Conservation (phyloP, 306 rosid genomes). For the Glycine latifolia region DNA sequence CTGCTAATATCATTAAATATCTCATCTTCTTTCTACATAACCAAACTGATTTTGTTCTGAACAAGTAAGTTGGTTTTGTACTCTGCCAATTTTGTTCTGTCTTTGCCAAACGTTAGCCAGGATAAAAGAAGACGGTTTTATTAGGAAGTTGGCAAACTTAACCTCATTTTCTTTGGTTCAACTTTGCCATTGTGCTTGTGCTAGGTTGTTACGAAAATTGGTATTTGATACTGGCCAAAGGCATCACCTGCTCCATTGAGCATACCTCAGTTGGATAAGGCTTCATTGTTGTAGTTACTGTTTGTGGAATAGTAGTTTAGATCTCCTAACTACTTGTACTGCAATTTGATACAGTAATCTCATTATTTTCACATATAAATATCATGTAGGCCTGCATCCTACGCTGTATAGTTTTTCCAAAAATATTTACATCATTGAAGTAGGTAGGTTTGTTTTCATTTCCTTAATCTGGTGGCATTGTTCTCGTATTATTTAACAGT, state of each 20-base stretch:
- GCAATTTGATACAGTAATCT: background rate
- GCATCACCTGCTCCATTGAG: background rate
- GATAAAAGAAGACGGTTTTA: slow-evolving; percentile 12
- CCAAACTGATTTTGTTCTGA: slow-evolving; percentile 20
- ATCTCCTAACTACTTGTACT: slow-evolving; percentile 1
- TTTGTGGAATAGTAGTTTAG: slow-evolving; percentile 5
- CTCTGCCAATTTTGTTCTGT: background rate
- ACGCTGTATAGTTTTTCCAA: background rate
- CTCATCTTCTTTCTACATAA: background rate
- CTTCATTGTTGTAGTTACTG: background rate
- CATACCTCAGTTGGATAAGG: background rate
- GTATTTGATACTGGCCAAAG: background rate
- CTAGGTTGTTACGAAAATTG: background rate
- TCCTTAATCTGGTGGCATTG: slow-evolving; percentile 1
- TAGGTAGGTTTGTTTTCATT: slow-evolving; percentile 20
- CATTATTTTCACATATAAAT: background rate
- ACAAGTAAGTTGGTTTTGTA: slow-evolving; percentile 10
- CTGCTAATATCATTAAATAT: background rate
- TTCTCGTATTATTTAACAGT: background rate
- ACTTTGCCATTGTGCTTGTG: background rate
- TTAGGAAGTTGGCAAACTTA: background rate
- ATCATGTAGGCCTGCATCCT: background rate
- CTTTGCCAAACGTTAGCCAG: background rate
- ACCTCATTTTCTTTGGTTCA: slow-evolving; percentile 13
- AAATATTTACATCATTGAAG: background rate